Conservation (phyloP, 768 basidiomycete species). For the Postia placenta region DNA sequence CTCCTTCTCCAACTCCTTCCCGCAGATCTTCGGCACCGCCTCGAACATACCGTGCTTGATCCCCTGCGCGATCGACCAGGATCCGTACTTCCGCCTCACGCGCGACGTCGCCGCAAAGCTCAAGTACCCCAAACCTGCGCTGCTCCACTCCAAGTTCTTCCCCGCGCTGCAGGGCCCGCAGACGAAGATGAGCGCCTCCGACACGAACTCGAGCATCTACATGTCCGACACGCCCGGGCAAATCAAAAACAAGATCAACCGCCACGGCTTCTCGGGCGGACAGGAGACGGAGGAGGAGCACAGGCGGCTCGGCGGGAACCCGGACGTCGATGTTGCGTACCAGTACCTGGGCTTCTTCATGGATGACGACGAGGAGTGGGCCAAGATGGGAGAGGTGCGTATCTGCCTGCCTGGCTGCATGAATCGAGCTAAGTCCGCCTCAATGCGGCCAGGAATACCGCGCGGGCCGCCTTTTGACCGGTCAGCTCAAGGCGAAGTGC, state of each 20-base stretch:
- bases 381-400: conserved; percentile 66
- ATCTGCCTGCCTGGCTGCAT: neutral
- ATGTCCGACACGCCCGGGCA: conserved; percentile 91
- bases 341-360: conserved; percentile 95
- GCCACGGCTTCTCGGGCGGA: conserved; percentile 94
- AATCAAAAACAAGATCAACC: conserved; percentile 97
- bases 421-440: neutral
- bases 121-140: conserved; percentile 91
- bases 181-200: conserved; percentile 98
- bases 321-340: conserved; percentile 93
- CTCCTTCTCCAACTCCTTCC: conserved; percentile 97
- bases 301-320: conserved; percentile 77
- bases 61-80: conserved; percentile 97
- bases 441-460: conserved; percentile 71
- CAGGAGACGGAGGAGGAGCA: conserved; percentile 96
- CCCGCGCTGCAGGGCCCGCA: conserved; percentile 97
- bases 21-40: conserved; percentile 86
- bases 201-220: conserved; percentile 88
- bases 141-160: conserved; percentile 96
- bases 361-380: conserved; percentile 89
- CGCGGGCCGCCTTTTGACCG: conserved; percentile 79
- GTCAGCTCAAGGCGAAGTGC: conserved; percentile 85
- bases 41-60: conserved; percentile 89
- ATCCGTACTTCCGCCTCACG: conserved; percentile 95
- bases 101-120: conserved; percentile 92